Base-by-base conservation (phyloP, 306 rosid species). In the Leucaena leucocephala region DNA sequence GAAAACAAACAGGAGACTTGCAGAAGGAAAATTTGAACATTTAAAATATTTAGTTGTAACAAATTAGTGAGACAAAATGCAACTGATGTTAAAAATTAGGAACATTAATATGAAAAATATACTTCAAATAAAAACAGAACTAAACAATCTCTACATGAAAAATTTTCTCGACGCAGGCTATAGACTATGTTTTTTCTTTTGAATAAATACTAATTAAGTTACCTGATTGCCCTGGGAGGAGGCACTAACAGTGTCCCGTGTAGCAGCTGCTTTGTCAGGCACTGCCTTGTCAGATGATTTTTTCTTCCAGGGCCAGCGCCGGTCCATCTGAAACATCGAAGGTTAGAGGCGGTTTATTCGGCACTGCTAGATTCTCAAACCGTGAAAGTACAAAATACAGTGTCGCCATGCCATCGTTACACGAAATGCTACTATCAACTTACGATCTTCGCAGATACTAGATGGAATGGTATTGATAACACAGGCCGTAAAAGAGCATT, bases 301-400 rank as follows among this genome's bases (percentile, higher is more conserved):
- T 82, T 96, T 96, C 97, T 96, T 96, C 99, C 99, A 96, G 2
- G 99, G 99, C 99, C 99, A 96, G 58, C 99, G 89, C 36, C 97
- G 89, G 73, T 95, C 99, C 99, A 96, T 96, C 39, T 75, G 78
- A 83, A 71, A 81, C 81, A 86, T 54, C 36, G 69, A 70, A 59
- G 42, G 55, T 71, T n/a, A 46, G 64, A 78, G 58, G 74, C 48
- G 12, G 69, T 62, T 69, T 49, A 15, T 7, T 34, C 19, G 40
- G 49, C 72, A 71, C 63, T n/a, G 43, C 77, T 67, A 67, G 81
- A 71, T 71, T 80, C 66, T 63, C 40, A 52, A 27, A 8, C 34
- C 22, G 22, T 3, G 21, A 16, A 50, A 72, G 35, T 42, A 76
- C 81, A 62, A 40, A 34, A 76, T 45, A 81, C 13, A 62, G n/a